Evolutionary conservation across 768 basidiomycete species (phyloP).

Genomic region (Rhodocollybia butyracea): DNA sequence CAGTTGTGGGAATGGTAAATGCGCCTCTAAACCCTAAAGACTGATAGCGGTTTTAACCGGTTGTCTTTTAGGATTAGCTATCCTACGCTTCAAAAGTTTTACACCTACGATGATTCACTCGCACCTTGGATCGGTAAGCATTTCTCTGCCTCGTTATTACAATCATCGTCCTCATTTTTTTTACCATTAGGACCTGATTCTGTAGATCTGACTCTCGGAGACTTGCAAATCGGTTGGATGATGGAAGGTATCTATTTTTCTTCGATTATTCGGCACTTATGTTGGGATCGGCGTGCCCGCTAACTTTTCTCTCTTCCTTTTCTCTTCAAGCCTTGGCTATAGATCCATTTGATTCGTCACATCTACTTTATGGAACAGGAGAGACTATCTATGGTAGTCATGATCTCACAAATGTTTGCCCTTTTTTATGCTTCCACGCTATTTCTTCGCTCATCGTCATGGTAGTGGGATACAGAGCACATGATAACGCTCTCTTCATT

Average conservation of each 20-base stretch:
- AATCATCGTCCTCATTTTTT: background rate
- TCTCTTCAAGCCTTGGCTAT: slow-evolving; percentile 43
- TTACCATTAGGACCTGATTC: slow-evolving; percentile 29
- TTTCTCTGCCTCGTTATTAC: background rate
- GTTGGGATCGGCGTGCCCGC: background rate
- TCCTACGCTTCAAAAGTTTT: slow-evolving; percentile 19
- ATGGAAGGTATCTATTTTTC: slow-evolving; percentile 51
- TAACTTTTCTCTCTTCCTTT: background rate
- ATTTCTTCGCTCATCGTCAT: background rate
- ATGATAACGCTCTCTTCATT: slow-evolving; percentile 58
- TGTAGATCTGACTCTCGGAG: slow-evolving; percentile 40
- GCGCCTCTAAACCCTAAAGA: slow-evolving; percentile 43
- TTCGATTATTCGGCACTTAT: too few species aligned
- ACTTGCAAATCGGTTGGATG: slow-evolving; percentile 66
- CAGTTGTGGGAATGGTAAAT: slow-evolving; percentile 52
- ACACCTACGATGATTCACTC: slow-evolving; percentile 49
- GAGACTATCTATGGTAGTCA: slow-evolving; percentile 60
- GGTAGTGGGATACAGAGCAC: slow-evolving; percentile 55
- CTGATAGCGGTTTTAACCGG: slow-evolving; percentile 13
- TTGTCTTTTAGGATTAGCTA: slow-evolving; percentile 1
- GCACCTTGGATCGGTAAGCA: slow-evolving; percentile 55
- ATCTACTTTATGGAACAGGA: slow-evolving; percentile 60
- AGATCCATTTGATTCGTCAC: slow-evolving; percentile 66
- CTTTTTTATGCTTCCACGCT: background rate
- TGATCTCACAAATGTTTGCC: slow-evolving; percentile 39